Conservation (phyloP, 805 yeast species). For the Maudiozyma barnettii region DNA sequence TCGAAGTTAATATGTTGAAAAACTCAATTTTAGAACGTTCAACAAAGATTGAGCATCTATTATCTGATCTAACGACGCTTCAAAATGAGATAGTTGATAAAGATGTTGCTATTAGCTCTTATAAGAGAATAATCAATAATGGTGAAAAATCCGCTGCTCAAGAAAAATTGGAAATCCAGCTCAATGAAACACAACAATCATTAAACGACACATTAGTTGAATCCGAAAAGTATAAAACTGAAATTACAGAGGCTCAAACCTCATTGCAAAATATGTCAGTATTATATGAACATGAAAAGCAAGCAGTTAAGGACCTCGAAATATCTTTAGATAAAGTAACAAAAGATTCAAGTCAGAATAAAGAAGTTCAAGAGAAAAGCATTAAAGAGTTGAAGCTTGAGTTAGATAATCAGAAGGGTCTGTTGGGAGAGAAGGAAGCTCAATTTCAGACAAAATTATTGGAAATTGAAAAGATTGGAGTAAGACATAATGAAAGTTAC, state of each 20-base stretch:
- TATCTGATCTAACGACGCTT: constrained; percentile 10
- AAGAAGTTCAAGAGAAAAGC: too few species aligned
- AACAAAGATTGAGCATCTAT: constrained; percentile 5
- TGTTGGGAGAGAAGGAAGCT: too few species aligned
- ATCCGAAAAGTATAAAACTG: constrained; percentile 29
- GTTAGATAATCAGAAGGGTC: too few species aligned
- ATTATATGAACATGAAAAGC: constrained; percentile 42
- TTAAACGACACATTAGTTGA: too few species aligned
- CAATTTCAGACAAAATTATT: too few species aligned
- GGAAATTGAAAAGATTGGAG: too few species aligned
- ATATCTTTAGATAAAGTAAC: too few species aligned
- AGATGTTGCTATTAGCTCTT: constrained; percentile 23
- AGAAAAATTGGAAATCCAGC: constrained; percentile 29
- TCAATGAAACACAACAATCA: constrained; percentile 47
- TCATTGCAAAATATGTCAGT: constrained; percentile 40
- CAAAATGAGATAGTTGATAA: constrained; percentile 21
- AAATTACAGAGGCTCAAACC: constrained; percentile 16
- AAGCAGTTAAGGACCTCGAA: neutral
- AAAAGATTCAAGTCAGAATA: too few species aligned
- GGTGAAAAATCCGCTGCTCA: constrained; percentile 6
- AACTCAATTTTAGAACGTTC: constrained; percentile 21
- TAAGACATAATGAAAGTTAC: too few species aligned
- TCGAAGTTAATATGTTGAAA: constrained; percentile 7
- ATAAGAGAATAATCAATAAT: constrained; percentile 13
- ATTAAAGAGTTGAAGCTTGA: too few species aligned